phyloP scores from a whole-genome alignment of 257 asterid species.

The Rauvolfia tetraphylla region DNA sequence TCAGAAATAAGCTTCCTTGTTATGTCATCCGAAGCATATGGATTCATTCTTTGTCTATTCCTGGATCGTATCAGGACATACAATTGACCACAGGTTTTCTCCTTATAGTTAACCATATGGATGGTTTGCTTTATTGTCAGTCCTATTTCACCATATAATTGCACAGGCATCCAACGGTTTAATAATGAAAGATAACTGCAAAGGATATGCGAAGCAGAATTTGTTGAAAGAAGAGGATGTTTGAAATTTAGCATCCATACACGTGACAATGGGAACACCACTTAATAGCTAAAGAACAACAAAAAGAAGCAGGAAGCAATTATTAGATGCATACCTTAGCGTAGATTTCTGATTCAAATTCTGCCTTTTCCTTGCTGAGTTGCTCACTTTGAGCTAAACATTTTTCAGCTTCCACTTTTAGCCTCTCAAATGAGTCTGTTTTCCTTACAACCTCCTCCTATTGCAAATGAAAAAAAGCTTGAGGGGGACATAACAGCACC shows the following conservation, averaged over 20 bases:
- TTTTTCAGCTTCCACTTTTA: conserved; percentile 75
- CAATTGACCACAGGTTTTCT: not conserved
- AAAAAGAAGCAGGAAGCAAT: not conserved
- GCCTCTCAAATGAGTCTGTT: conserved; percentile 54
- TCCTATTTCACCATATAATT: not conserved
- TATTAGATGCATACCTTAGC: conserved; percentile 49
- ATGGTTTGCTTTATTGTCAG: not conserved
- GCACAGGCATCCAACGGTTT: not conserved
- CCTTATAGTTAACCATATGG: not conserved
- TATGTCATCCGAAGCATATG: not conserved
- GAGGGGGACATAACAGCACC: not conserved
- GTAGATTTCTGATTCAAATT: conserved; percentile 69
- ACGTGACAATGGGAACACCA: not conserved
- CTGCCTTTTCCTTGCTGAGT: conserved; percentile 62
- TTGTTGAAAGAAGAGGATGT: not conserved
- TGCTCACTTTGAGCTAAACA: conserved; percentile 76
- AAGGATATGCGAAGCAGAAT: not conserved
- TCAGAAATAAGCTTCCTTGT: too few relatives aligned
- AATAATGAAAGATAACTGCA: not conserved
- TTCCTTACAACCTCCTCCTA: conserved; percentile 87
- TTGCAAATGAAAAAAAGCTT: conserved; percentile 23
- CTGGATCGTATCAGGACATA: not conserved
- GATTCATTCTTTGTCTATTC: not conserved
- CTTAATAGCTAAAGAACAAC: not conserved
- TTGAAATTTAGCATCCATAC: not conserved